These are phyloP conservation scores for Phytophthora multivora DNA, from an alignment of 352 stramenopile genomes.

Conservation along the genomic window DNA sequence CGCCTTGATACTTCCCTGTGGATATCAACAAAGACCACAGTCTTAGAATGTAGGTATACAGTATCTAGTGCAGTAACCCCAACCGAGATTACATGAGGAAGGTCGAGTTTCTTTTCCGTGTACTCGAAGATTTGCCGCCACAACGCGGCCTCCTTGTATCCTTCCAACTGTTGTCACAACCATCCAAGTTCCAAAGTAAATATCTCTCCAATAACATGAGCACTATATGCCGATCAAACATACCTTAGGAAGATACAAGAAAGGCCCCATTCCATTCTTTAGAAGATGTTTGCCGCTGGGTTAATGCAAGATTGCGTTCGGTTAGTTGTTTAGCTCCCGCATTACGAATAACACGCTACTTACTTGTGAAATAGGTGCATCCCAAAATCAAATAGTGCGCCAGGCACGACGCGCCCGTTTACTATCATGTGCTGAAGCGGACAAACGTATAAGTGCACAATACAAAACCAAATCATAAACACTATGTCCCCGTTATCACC, in stretches of 20 bases:
- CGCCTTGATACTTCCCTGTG: constrained; percentile 78
- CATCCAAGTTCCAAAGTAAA: not conserved
- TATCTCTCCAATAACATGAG: not conserved
- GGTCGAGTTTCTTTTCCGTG: constrained; percentile 85
- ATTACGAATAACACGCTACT: not conserved
- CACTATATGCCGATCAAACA: not conserved
- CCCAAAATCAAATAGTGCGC: constrained; percentile 94
- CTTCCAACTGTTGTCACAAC: constrained; percentile 74
- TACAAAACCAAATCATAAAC: not conserved
- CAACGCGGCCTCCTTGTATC: constrained; percentile 92
- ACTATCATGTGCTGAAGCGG: constrained; percentile 86
- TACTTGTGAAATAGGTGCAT: constrained; percentile 97
- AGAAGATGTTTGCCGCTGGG: constrained; percentile 75
- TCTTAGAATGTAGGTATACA: no score
- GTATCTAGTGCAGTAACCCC: not conserved
- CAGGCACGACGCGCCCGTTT: constrained; percentile 85
- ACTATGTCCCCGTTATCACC: not conserved
- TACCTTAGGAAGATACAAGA: constrained; percentile 95
- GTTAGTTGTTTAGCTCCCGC: not conserved
- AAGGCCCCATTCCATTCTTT: constrained; percentile 81
- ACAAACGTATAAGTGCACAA: constrained; percentile 1
- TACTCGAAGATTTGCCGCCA: constrained; percentile 96
- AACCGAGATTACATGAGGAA: constrained; percentile 66
- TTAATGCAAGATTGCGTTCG: not conserved
- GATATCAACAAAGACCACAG: not conserved